phyloP scores from a whole-genome alignment of 1,284 basidiomycete genomes.

The Irpex sp. region DNA sequence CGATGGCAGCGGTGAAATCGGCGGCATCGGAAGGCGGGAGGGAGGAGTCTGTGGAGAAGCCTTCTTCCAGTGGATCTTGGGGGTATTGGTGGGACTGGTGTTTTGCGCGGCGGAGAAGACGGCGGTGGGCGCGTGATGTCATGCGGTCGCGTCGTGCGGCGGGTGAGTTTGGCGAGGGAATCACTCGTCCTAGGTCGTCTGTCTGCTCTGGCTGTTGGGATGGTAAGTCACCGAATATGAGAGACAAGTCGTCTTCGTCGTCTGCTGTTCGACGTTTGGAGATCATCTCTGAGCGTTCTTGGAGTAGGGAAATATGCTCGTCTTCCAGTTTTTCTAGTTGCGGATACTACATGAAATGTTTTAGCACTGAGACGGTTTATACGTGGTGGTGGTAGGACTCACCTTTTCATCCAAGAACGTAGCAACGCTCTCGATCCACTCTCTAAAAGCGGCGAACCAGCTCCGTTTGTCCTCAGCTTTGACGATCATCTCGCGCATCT shows the following conservation, averaged over 20 bases:
- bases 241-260: constrained; percentile 76
- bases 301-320: constrained; percentile 68
- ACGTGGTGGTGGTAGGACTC: constrained; percentile 1
- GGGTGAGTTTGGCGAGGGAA: constrained; percentile 42
- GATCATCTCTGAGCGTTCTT: constrained; percentile 72
- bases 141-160: constrained; percentile 47
- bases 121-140: constrained; percentile 46
- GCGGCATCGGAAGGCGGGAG: constrained; percentile 59
- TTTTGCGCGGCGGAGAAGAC: constrained; percentile 33
- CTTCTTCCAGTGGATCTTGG: constrained; percentile 42
- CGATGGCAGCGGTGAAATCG: constrained; percentile 66
- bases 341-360: constrained; percentile 55
- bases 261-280: constrained; percentile 61
- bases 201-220: constrained; percentile 32
- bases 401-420: constrained; percentile 92
- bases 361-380: constrained; percentile 1
- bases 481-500: constrained; percentile 76
- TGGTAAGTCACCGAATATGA: constrained; percentile 62
- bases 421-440: constrained; percentile 86
- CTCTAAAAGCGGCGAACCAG: constrained; percentile 83
- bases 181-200: constrained; percentile 60
- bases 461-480: constrained; percentile 77
- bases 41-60: constrained; percentile 81
- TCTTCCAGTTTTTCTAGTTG: constrained; percentile 81
- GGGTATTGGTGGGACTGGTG: too few species aligned